A percentile compares a stretch with the other conserved stretches of the same genome.
Conservation (phyloP, 495 filamentous ascomycete genomes). For the Sphaerosporella brunnea region DNA sequence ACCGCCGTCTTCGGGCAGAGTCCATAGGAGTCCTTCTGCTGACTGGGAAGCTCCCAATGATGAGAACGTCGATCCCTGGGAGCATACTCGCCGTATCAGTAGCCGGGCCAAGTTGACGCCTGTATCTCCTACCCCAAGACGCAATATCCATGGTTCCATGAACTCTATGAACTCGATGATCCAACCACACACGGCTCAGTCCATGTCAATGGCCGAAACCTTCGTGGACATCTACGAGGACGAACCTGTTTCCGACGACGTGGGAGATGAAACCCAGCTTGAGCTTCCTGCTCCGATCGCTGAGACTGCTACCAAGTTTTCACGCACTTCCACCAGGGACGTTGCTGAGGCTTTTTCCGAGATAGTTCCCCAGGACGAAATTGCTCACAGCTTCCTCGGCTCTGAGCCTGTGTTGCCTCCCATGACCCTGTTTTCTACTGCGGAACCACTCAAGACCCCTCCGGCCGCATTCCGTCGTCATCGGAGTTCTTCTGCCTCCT, state of each 20-base stretch:
- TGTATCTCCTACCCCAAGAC: constrained; percentile 3
- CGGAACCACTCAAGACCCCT: constrained; percentile 17
- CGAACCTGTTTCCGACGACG: constrained; percentile 25
- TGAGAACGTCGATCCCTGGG: constrained; percentile 23
- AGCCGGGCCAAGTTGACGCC: constrained; percentile 4
- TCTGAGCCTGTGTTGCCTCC: background rate
- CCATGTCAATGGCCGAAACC: constrained; percentile 19
- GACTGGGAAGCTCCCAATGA: constrained; percentile 24
- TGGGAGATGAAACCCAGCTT: background rate
- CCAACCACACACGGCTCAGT: background rate
- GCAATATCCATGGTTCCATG: background rate
- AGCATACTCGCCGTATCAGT: constrained; percentile 16
- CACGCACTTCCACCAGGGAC: constrained; percentile 19
- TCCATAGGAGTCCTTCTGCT: constrained; percentile 21
- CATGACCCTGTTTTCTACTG: constrained; percentile 16
- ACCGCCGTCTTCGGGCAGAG: constrained; percentile 15
- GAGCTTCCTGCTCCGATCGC: background rate
- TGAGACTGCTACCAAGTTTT: background rate
- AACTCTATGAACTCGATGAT: background rate
- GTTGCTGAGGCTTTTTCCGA: constrained; percentile 42
- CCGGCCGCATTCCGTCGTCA: constrained; percentile 8
- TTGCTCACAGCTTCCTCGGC: constrained; percentile 11
- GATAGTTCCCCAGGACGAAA: constrained; percentile 17
- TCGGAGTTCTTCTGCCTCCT: constrained; percentile 8
- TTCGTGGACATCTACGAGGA: constrained; percentile 41